phyloP scores from a whole-genome alignment of 140 eudicot species.

The Stevia rebaudiana region DNA sequence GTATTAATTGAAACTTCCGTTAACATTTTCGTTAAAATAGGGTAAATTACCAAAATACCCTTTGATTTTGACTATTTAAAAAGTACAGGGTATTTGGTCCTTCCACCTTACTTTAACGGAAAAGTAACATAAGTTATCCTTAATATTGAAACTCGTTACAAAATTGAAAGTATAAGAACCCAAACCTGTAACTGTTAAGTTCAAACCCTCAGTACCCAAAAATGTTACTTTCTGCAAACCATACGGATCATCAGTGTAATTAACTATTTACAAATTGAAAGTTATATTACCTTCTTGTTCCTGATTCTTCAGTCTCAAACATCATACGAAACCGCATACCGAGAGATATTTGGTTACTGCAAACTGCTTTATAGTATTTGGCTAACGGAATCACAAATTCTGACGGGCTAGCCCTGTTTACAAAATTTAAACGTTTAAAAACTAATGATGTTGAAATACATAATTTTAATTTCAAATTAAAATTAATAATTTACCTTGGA shows the following conservation, averaged over 20 bases:
- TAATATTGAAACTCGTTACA: too few species aligned
- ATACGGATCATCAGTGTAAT: background rate
- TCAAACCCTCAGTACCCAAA: too few species aligned
- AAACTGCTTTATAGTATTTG: constrained; percentile 79
- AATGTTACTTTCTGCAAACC: too few species aligned
- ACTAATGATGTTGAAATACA: background rate
- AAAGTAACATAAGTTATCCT: too few species aligned
- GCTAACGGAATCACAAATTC: constrained; percentile 95
- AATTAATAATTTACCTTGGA: constrained; percentile 64
- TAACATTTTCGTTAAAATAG: too few species aligned
- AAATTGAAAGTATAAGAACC: too few species aligned
- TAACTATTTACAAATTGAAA: background rate
- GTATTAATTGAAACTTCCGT: too few species aligned
- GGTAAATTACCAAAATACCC: too few species aligned
- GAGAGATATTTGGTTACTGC: constrained; percentile 73
- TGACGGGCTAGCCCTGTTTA: constrained; percentile 89
- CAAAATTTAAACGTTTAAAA: background rate
- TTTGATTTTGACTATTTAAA: too few species aligned
- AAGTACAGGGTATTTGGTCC: too few species aligned
- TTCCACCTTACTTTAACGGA: too few species aligned
- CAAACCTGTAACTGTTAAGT: too few species aligned
- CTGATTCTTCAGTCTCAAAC: constrained; percentile 97
- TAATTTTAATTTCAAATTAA: background rate
- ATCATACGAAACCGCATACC: constrained; percentile 99
- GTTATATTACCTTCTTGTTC: constrained; percentile 68